phyloP scores from a whole-genome alignment of 2,329 filamentous ascomycete genomes.

The Neofusicoccum kwambonambiense region DNA sequence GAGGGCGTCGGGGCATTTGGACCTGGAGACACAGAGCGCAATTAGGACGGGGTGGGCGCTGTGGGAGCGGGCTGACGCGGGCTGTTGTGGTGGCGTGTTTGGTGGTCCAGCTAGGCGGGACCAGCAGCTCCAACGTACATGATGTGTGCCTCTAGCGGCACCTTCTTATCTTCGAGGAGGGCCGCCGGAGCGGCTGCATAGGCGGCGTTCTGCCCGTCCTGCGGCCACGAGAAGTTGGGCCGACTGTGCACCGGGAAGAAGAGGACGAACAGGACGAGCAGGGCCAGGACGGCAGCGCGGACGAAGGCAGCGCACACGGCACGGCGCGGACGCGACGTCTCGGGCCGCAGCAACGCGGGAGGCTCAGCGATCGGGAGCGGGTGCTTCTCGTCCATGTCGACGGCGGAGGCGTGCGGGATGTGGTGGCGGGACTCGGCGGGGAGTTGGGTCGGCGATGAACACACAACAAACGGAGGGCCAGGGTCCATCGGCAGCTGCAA shows the following conservation, averaged over 20 bases:
- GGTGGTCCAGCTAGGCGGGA: neutral
- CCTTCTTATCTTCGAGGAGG: slow-evolving; percentile 34
- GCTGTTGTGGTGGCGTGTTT: neutral
- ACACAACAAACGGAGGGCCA: neutral
- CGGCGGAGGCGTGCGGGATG: neutral
- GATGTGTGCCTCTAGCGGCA: slow-evolving; percentile 89
- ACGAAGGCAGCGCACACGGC: slow-evolving; percentile 24
- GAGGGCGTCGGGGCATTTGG: slow-evolving; percentile 86
- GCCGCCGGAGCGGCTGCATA: neutral
- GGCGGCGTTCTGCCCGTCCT: neutral
- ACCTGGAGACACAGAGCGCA: slow-evolving; percentile 26
- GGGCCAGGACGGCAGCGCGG: slow-evolving; percentile 28
- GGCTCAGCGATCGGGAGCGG: neutral
- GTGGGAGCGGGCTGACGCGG: neutral
- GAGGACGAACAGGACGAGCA: slow-evolving; percentile 30
- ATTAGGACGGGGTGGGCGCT: neutral
- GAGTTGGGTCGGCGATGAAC: neutral
- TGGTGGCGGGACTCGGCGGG: neutral
- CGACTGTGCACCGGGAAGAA: slow-evolving; percentile 22
- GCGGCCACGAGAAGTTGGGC: neutral
- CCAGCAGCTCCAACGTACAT: slow-evolving; percentile 53
- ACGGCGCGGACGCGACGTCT: slow-evolving; percentile 19
- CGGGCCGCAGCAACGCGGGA: neutral
- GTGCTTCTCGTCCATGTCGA: slow-evolving; percentile 17
- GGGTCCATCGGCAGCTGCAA: neutral